Percentiles rank a stretch among this genome's conserved stretches.
These are phyloP conservation scores for Blepharisma japonicum DNA, from an alignment of 73 alveolate species.

Conservation along the genomic window DNA sequence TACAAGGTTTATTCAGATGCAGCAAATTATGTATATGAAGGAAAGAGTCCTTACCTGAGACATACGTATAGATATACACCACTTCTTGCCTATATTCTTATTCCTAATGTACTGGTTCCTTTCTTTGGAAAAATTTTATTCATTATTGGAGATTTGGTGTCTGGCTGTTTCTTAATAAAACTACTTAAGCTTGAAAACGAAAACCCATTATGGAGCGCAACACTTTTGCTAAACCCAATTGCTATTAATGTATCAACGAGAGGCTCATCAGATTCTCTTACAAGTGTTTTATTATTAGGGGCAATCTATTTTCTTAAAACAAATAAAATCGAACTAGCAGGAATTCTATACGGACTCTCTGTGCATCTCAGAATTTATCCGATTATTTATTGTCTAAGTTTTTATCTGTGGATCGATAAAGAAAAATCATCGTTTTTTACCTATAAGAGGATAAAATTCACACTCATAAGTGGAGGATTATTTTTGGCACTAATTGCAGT, in stretches of 20 bases:
- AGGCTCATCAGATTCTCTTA: conserved; percentile 90
- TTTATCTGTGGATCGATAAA: conserved; percentile 79
- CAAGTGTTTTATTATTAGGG: conserved; percentile 68
- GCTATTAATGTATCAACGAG: conserved; percentile 82
- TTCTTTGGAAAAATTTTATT: conserved; percentile 59
- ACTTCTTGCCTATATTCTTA: conserved; percentile 73
- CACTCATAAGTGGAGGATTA: conserved; percentile 68
- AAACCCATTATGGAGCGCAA: conserved; percentile 47
- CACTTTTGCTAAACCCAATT: conserved; percentile 85
- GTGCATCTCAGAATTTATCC: conserved; percentile 97
- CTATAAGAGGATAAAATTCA: conserved; percentile 62
- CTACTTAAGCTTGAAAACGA: conserved; percentile 39
- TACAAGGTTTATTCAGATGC: conserved; percentile 96
- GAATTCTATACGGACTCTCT: conserved; percentile 81
- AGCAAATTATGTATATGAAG: conserved; percentile 80
- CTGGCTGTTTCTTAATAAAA: conserved; percentile 54
- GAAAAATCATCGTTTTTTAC: conserved; percentile 60
- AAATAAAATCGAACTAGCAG: conserved; percentile 67
- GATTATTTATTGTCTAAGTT: conserved; percentile 83
- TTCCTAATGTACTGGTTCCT: conserved; percentile 64
- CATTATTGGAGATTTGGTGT: conserved; percentile 57
- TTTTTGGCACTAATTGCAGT: conserved; percentile 58
- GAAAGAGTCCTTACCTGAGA: conserved; percentile 92
- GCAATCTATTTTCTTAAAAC: conserved; percentile 67
- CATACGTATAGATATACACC: conserved; percentile 98